These are phyloP conservation scores for Colletotrichum salicis DNA, from an alignment of 2,329 filamentous ascomycete species.

Conservation along the genomic window DNA sequence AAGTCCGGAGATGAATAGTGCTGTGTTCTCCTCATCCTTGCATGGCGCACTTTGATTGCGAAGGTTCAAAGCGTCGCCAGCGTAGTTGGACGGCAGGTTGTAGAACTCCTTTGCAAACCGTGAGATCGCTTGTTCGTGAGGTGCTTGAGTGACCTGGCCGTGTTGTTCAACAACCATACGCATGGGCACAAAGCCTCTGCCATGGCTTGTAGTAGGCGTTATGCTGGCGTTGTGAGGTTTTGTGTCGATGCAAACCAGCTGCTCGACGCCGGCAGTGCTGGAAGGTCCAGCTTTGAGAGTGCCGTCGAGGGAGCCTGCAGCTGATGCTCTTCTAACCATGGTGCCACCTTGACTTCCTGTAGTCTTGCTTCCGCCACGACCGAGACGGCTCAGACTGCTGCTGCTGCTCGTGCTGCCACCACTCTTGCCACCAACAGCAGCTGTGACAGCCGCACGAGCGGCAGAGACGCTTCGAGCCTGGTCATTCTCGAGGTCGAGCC, in stretches of 20 bases:
- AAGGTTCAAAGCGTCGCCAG: neutral
- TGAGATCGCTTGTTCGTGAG: neutral
- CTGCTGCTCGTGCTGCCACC: no score
- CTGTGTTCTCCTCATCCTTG: neutral
- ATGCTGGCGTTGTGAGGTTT: neutral
- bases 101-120: neutral
- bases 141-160: neutral
- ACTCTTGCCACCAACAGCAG: neutral
- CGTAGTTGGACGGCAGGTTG: neutral
- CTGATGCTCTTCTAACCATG: no score
- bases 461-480: neutral
- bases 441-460: neutral
- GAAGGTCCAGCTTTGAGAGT: neutral
- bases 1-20: conserved; percentile 7
- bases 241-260: neutral
- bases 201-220: neutral
- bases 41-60: neutral
- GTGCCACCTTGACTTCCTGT: no score
- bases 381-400: neutral
- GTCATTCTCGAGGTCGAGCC: neutral
- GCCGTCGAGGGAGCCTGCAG: neutral
- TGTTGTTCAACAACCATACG: neutral
- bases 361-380: neutral
- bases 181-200: neutral
- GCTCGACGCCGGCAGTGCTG: neutral